These are phyloP conservation scores for Paramyrothecium sp. DNA, from an alignment of 2,329 filamentous ascomycete genomes.

Conservation along the genomic window DNA sequence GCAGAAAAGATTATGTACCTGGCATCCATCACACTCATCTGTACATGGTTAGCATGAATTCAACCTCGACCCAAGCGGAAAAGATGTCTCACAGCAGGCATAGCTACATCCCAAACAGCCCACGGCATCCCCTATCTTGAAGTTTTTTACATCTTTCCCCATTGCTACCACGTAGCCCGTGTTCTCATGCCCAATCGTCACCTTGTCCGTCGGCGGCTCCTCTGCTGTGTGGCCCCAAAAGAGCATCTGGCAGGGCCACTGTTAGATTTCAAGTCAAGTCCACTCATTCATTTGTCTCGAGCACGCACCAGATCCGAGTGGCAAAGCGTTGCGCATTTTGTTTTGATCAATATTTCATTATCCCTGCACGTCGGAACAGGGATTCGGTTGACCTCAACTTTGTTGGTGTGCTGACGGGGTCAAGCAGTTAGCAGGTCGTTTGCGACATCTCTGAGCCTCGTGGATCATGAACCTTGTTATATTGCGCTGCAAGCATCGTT, in stretches of 20 bases:
- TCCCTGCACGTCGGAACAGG: constrained; percentile 8
- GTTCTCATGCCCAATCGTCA: constrained; percentile 58
- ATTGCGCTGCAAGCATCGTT: constrained; percentile 9
- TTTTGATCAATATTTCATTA: constrained; percentile 13
- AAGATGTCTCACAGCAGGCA: too few species aligned
- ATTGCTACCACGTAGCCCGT: constrained; percentile 58
- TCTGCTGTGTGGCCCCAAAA: constrained; percentile 15
- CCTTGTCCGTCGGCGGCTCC: constrained; percentile 7
- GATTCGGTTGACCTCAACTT: constrained; percentile 12
- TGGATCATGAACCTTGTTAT: constrained; percentile 5
- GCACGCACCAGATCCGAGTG: too few species aligned
- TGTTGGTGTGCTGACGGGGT: constrained; percentile 3
- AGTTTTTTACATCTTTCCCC: constrained; percentile 38
- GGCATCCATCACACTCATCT: too few species aligned
- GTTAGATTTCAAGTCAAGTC: background rate
- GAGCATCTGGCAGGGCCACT: too few species aligned
- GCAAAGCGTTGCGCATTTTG: background rate
- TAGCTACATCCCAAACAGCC: too few species aligned
- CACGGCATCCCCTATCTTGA: too few species aligned
- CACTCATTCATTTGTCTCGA: too few species aligned
- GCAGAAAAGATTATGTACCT: constrained; percentile 8
- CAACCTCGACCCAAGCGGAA: too few species aligned
- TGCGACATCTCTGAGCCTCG: background rate
- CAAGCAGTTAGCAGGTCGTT: background rate
- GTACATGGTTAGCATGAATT: too few species aligned